Conservation (phyloP, 306 rosid genomes). For the Spatholobus suberectus region DNA sequence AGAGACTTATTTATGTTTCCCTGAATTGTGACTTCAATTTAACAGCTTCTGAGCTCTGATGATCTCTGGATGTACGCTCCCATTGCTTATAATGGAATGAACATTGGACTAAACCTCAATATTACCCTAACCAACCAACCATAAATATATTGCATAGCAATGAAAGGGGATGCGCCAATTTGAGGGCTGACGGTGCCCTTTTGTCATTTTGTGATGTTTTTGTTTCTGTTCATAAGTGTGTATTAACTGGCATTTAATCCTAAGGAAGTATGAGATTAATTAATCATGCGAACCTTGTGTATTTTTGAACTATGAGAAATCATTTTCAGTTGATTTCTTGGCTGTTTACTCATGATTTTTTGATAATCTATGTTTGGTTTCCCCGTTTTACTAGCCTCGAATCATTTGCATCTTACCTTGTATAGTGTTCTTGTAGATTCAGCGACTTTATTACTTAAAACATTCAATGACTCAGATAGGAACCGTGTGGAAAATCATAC, state of each 20-base stretch:
- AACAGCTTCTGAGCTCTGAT: conserved; percentile 87
- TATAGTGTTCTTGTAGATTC: neutral
- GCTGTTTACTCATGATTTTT: conserved; percentile 11
- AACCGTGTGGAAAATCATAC: neutral
- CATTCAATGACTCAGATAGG: neutral
- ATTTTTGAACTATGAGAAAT: conserved; percentile 20
- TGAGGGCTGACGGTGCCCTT: conserved; percentile 15
- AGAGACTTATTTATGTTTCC: neutral
- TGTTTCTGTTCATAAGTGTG: conserved; percentile 13
- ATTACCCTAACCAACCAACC: conserved; percentile 48
- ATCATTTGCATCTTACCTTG: conserved; percentile 14
- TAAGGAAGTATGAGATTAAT: conserved; percentile 30
- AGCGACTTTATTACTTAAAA: neutral
- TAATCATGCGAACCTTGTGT: conserved; percentile 19
- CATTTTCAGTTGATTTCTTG: conserved; percentile 22
- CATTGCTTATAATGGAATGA: conserved; percentile 89
- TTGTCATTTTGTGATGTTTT: conserved; percentile 24
- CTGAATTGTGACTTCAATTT: conserved; percentile 28
- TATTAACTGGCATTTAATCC: conserved; percentile 18
- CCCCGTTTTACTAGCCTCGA: neutral
- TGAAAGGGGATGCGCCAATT: conserved; percentile 13
- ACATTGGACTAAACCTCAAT: conserved; percentile 75
- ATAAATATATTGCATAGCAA: conserved; percentile 28
- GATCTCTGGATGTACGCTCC: conserved; percentile 98
- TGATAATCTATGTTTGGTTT: neutral